Percentiles rank a stretch among this genome's conserved stretches.
Evolutionary conservation across 2,329 filamentous ascomycete genomes (phyloP).

Genomic region (Scorias spongiosa): DNA sequence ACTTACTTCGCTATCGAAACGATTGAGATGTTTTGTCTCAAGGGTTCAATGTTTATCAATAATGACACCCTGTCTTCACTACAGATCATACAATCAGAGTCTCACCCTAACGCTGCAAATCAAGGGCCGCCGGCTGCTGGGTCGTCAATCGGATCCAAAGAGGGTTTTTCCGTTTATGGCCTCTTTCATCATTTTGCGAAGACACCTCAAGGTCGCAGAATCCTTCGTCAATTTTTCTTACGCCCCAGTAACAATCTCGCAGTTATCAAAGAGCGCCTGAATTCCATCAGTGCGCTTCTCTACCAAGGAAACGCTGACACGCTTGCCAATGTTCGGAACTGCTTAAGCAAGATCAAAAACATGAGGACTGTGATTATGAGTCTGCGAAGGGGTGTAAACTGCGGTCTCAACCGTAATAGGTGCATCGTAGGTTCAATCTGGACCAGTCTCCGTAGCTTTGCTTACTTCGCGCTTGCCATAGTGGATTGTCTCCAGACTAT

Average conservation of each 20-base stretch:
- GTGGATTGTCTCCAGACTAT: constrained; percentile 47
- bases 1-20: constrained; percentile 44
- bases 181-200: constrained; percentile 60
- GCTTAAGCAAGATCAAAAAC: constrained; percentile 59
- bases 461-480: constrained; percentile 54
- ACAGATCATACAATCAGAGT: constrained; percentile 71
- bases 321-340: constrained; percentile 41
- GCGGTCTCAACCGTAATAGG: constrained; percentile 40
- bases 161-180: constrained; percentile 70
- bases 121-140: constrained; percentile 49
- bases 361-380: constrained; percentile 53
- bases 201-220: constrained; percentile 62
- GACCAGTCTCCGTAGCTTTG: constrained; percentile 59
- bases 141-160: constrained; percentile 47
- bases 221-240: constrained; percentile 67
- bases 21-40: constrained; percentile 62
- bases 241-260: constrained; percentile 56
- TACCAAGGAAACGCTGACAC: constrained; percentile 48
- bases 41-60: constrained; percentile 58
- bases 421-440: constrained; percentile 44
- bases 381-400: constrained; percentile 62
- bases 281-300: constrained; percentile 51
- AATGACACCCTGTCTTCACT: constrained; percentile 65
- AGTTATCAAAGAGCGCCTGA: constrained; percentile 56
- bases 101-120: constrained; percentile 67